Base-by-base conservation (phyloP, 2,329 filamentous ascomycete species). In the Colletotrichum limetticola region DNA sequence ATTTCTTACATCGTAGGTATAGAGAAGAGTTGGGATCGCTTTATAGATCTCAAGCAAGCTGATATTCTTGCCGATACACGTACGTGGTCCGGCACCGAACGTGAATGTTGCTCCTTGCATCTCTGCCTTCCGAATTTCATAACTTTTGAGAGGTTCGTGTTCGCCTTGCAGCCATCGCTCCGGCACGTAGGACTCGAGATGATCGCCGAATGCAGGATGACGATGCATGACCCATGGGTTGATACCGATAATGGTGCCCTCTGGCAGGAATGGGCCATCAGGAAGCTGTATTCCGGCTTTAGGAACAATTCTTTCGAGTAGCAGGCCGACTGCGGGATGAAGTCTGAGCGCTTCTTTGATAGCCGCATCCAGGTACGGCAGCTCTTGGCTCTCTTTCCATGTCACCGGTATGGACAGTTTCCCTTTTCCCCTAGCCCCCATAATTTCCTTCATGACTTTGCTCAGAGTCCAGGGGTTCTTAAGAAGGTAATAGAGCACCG, bases 401-500 rank as follows among this genome's bases (percentile, higher is more conserved):
- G 35, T 60, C 32, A 63, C 52, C 1, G 61, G 66, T 6, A 53
- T 28, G 1, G 52, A 42, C 35, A 63, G 26, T 9, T 35, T 62
- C 1, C 66, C 66, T 5, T n/a, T 56, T 11, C n/a, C 14, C 1
- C 49, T n/a, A 16, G 53, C 66, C 1, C 2, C 16, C 1, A 35
- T 35, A 28, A 63, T 19, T 30, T 76, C 72, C 5, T 49, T 52
- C 16, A 70, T 42, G 12, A 75, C 66, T 16, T 79, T 78, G 67
- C 76, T 79, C 46, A 75, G 74, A n/a, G 75, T 73, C 0, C 66
- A 57, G 3, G 80, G 79, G 69, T 82, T 76, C 46, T 81, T 81
- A 46, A 85, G 78, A n/a, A 82, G 76, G 63, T 81, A 79, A 76
- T 84, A 86, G 9, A 86, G 76, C 19, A 81, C 75, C 19, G 83